Base-by-base conservation (phyloP, 2,329 filamentous ascomycete species). In the Esteya vermicola region DNA sequence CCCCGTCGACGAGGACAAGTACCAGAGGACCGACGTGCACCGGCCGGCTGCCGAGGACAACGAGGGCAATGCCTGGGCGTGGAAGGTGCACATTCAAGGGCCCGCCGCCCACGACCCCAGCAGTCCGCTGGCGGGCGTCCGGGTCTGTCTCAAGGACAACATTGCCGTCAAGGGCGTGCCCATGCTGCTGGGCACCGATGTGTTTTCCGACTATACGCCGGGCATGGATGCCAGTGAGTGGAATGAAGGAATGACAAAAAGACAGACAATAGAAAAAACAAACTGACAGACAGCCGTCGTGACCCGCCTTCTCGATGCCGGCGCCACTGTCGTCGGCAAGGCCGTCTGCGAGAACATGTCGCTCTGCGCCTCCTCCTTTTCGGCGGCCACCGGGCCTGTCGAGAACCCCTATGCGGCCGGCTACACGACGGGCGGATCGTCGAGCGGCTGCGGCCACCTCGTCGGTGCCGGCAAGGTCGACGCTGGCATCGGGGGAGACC, bases 361-460 rank as follows among this genome's bases (percentile, higher is more conserved):
- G 81, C 79, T 6, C 65, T 80, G 46, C 75, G 61, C 46, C 51
- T 53, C 16, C 48, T 50, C 4, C 54, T 57, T 83, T 48, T 83
- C 80, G 1, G 80, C 77, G 3, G 82, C 82, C 51, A 82, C 81
- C 57, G 85, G 86, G 47, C 74, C 76, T 4, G 72, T 68, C 0
- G 63, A 67, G 18, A 89, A 89, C 50, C 83, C 83, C 0, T 75
- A 81, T 54, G 83, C 86, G 52, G 54, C 61, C 0, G 54, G 64
- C 3, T 89, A 84, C 59, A 89, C 89, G 54, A 73, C 75, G 3
- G 82, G 83, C 36, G 83, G 83, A 9, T 82, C 75, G 3, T 85
- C 81, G 0, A 80, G 79, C 2, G 83, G 82, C 3, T 75, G 75
- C 6, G 81, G 67, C 1, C 56, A 54, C 1, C 40, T 62, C 3